These are phyloP conservation scores for Schizophyllum amplum DNA, from an alignment of 1,284 basidiomycete species.

Conservation along the genomic window DNA sequence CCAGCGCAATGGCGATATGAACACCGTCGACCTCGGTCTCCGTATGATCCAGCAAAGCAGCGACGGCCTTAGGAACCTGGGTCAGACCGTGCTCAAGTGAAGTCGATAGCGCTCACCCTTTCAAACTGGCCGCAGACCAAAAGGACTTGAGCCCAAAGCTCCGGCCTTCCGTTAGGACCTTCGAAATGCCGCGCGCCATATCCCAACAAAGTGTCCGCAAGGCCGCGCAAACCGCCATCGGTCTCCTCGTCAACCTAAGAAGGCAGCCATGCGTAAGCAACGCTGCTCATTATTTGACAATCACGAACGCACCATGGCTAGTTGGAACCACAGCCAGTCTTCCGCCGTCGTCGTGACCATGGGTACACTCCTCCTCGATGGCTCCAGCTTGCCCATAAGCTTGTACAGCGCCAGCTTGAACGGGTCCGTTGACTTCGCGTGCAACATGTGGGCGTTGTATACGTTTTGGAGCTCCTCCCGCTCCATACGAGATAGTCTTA, in stretches of 20 bases:
- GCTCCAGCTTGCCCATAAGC: slow-evolving; percentile 89
- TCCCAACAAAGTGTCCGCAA: slow-evolving; percentile 76
- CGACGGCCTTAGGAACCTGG: slow-evolving; percentile 59
- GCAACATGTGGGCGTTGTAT: slow-evolving; percentile 91
- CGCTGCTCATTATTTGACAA: no score
- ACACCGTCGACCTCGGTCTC: slow-evolving; percentile 92
- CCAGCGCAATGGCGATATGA: slow-evolving; percentile 86
- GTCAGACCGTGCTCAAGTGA: slow-evolving; percentile 5
- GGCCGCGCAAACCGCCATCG: slow-evolving; percentile 71
- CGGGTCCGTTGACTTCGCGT: slow-evolving; percentile 80
- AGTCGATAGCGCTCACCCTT: slow-evolving; percentile 41
- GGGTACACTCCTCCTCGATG: slow-evolving; percentile 71
- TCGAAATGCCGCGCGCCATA: slow-evolving; percentile 94
- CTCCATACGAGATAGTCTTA: slow-evolving; percentile 68
- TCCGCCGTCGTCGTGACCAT: slow-evolving; percentile 89
- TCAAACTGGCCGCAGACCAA: slow-evolving; percentile 95
- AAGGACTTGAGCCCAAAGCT: slow-evolving; percentile 84
- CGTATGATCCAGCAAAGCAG: slow-evolving; percentile 82
- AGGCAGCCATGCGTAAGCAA: slow-evolving; percentile 1
- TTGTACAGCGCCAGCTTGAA: slow-evolving; percentile 97
- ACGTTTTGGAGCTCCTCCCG: slow-evolving; percentile 82
- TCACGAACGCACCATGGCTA: slow-evolving; percentile 73
- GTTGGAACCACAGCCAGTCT: slow-evolving; percentile 98
- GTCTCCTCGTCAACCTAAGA: slow-evolving; percentile 68
- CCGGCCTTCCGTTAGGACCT: slow-evolving; percentile 52